Conservation (phyloP, 106 monocot species). For the Apostasia ramifera region DNA sequence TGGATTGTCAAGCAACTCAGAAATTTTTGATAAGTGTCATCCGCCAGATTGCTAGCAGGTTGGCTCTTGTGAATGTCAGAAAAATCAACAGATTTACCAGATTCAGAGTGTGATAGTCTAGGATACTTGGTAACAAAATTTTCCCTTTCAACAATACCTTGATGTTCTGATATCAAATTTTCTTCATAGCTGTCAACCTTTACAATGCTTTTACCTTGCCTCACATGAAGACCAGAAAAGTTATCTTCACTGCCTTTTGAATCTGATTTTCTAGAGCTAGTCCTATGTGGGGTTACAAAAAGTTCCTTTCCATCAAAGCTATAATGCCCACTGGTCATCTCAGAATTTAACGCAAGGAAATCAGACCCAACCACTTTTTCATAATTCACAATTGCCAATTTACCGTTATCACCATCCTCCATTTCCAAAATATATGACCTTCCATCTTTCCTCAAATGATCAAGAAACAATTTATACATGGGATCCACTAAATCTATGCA, state of each 20-base stretch:
- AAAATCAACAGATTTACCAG: background rate
- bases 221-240: background rate
- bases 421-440: constrained; percentile 50
- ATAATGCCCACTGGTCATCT: background rate
- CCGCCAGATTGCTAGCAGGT: background rate
- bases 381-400: constrained; percentile 30
- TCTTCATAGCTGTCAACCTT: constrained; percentile 9
- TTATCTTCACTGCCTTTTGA: background rate
- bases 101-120: background rate
- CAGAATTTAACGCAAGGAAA: background rate
- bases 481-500: constrained; percentile 24
- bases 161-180: constrained; percentile 13
- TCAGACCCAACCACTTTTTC: constrained; percentile 11
- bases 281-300: constrained; percentile 3
- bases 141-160: background rate
- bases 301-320: background rate
- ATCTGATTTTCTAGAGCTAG: background rate
- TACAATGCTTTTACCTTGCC: background rate
- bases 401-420: constrained; percentile 19
- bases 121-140: too few species aligned
- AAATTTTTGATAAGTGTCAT: constrained; percentile 30
- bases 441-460: constrained; percentile 39
- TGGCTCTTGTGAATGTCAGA: background rate
- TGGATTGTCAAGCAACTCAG: constrained; percentile 28
- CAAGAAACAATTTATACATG: constrained; percentile 36